A percentile compares a stretch with the other conserved stretches of the same genome.
These are phyloP conservation scores for Clonostachys solani DNA, from an alignment of 2,329 filamentous ascomycete species.

Conservation along the genomic window DNA sequence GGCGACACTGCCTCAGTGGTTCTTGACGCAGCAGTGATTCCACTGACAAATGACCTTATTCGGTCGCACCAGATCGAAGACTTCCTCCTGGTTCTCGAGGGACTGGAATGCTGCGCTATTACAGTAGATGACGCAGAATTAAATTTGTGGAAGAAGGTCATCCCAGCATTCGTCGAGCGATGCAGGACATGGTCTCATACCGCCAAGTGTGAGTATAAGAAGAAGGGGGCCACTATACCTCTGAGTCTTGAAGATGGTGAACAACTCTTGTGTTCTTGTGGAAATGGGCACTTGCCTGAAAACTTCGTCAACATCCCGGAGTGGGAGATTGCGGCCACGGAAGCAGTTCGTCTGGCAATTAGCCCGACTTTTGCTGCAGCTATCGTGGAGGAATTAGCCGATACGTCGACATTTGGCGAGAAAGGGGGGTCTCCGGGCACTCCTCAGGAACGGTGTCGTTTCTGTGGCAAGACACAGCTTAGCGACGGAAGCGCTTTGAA, in stretches of 20 bases:
- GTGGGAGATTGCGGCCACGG: constrained; percentile 33
- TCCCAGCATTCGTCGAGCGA: constrained; percentile 40
- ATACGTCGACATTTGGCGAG: constrained; percentile 6
- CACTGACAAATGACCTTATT: constrained; percentile 30
- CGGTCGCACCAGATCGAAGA: constrained; percentile 20
- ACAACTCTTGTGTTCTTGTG: constrained; percentile 39
- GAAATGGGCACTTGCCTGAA: constrained; percentile 33
- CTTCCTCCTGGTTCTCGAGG: constrained; percentile 30
- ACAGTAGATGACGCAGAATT: constrained; percentile 52
- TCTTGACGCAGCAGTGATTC: constrained; percentile 41
- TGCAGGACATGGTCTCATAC: constrained; percentile 43
- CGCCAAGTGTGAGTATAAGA: constrained; percentile 35
- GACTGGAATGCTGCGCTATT: constrained; percentile 23
- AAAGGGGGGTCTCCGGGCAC: neutral
- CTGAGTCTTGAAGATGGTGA: constrained; percentile 26
- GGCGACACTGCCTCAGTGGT: constrained; percentile 32
- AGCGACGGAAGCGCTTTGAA: constrained; percentile 25
- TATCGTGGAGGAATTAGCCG: constrained; percentile 33
- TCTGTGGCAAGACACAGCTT: constrained; percentile 25
- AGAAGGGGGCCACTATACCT: constrained; percentile 25
- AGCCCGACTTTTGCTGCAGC: constrained; percentile 46
- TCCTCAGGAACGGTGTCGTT: constrained; percentile 22
- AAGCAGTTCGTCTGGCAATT: constrained; percentile 52
- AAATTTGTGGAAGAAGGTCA: constrained; percentile 38
- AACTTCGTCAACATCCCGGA: constrained; percentile 32